A percentile compares a stretch with the other conserved stretches of the same genome.
phyloP scores from a whole-genome alignment of 768 basidiomycete genomes.

The Mycena crocata region DNA sequence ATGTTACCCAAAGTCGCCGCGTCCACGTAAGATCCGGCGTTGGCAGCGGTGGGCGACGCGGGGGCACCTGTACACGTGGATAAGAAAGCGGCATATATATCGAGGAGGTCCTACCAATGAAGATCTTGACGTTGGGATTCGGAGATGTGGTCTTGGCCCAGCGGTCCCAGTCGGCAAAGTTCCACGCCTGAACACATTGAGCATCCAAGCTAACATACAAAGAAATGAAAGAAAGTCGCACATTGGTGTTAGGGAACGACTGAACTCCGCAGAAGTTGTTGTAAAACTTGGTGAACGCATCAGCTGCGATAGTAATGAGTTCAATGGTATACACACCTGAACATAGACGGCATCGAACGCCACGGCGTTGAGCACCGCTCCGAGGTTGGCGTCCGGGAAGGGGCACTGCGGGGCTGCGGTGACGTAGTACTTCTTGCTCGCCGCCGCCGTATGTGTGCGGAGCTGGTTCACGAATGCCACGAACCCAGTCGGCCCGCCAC shows the following conservation, averaged over 20 bases:
- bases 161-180: constrained; percentile 61
- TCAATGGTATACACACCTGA: constrained; percentile 64
- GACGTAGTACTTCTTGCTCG: constrained; percentile 68
- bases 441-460: constrained; percentile 58
- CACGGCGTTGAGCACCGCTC: constrained; percentile 68
- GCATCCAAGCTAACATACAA: constrained; percentile 20
- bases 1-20: constrained; percentile 55
- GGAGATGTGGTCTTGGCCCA: constrained; percentile 72
- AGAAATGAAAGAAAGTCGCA: not conserved
- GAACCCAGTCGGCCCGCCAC: constrained; percentile 63
- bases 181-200: constrained; percentile 51
- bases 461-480: constrained; percentile 65
- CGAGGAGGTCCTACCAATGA: constrained; percentile 53
- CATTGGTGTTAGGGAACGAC: not conserved
- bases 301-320: not conserved
- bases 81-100: constrained; percentile 49
- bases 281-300: constrained; percentile 36
- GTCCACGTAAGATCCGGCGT: too few species aligned
- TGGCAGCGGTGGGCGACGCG: constrained; percentile 55
- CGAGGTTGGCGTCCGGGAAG: constrained; percentile 74
- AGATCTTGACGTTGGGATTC: constrained; percentile 69
- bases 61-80: constrained; percentile 63
- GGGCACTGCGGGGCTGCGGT: constrained; percentile 73
- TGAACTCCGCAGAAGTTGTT: constrained; percentile 72
- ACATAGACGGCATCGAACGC: constrained; percentile 80